A percentile compares a stretch with the other conserved stretches of the same genome.
Conservation (phyloP, 2,329 filamentous ascomycete genomes). For the Calonectria hawksworthii region DNA sequence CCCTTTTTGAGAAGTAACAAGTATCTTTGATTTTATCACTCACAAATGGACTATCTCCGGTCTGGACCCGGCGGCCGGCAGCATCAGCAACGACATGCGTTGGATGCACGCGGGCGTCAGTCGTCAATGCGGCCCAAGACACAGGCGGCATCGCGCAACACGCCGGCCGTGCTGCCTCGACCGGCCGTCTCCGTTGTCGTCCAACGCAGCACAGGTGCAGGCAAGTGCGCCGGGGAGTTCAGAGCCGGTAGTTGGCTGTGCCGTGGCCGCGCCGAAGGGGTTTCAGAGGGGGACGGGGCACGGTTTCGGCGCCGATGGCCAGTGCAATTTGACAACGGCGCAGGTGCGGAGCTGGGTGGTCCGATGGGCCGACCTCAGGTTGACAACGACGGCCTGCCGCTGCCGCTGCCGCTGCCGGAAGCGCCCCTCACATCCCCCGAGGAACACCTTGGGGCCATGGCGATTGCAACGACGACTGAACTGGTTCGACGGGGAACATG, state of each 20-base stretch:
- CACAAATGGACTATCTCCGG: conserved; percentile 9
- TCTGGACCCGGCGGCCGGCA: conserved; percentile 25
- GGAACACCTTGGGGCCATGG: conserved; percentile 10
- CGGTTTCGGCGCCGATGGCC: conserved; percentile 19
- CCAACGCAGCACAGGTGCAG: conserved; percentile 6
- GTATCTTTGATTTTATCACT: neutral
- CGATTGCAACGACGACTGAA: conserved; percentile 6
- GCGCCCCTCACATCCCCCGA: conserved; percentile 9
- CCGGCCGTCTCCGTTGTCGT: conserved; percentile 4
- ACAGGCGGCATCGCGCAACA: conserved; percentile 24
- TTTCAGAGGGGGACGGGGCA: neutral
- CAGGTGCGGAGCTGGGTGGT: conserved; percentile 2
- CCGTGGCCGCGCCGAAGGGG: conserved; percentile 20
- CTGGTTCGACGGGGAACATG: conserved; percentile 20
- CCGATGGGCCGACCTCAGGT: conserved; percentile 4
- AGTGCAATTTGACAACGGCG: conserved; percentile 12
- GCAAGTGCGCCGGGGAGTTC: conserved; percentile 25
- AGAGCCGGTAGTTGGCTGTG: conserved; percentile 26
- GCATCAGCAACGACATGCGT: conserved; percentile 21
- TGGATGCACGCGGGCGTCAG: conserved; percentile 27
- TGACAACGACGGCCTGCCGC: conserved; percentile 6
- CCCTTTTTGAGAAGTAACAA: neutral
- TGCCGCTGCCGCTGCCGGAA: conserved; percentile 23
- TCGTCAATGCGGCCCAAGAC: conserved; percentile 22
- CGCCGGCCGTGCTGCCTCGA: conserved; percentile 12